Evolutionary conservation across 768 basidiomycete genomes (phyloP).

Genomic region (Hypholoma fasciculare): DNA sequence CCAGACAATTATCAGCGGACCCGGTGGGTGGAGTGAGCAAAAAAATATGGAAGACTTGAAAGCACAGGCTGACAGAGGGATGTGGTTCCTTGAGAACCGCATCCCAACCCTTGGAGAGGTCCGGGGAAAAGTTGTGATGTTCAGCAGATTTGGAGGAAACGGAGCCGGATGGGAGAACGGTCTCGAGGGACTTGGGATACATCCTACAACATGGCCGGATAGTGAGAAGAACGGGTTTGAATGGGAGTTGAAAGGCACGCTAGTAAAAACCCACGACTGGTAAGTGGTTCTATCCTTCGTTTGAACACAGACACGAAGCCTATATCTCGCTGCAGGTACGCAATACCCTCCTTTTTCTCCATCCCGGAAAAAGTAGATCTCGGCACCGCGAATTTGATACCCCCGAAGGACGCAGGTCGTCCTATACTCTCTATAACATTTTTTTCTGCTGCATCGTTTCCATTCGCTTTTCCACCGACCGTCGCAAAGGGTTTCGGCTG

Average conservation of each 20-base stretch:
- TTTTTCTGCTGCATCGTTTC: constrained; percentile 80
- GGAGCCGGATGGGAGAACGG: constrained; percentile 70
- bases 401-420: constrained; percentile 21
- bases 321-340: constrained; percentile 56
- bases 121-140: constrained; percentile 80
- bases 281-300: constrained; percentile 25
- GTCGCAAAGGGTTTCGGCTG: constrained; percentile 86
- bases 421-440: constrained; percentile 73
- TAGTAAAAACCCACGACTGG: constrained; percentile 87
- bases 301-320: background rate
- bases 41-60: background rate
- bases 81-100: constrained; percentile 85
- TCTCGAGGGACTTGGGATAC: constrained; percentile 78
- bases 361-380: constrained; percentile 81
- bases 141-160: constrained; percentile 82
- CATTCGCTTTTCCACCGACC: constrained; percentile 73
- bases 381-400: constrained; percentile 50
- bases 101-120: constrained; percentile 83
- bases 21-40: constrained; percentile 38
- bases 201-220: constrained; percentile 86
- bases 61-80: constrained; percentile 23
- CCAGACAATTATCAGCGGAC: constrained; percentile 58
- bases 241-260: constrained; percentile 73
- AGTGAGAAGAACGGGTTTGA: constrained; percentile 69
- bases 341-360: constrained; percentile 72